Evolutionary conservation across 192 early-diverging fungal species (phyloP).

Genomic region (Entomortierella parvispora): DNA sequence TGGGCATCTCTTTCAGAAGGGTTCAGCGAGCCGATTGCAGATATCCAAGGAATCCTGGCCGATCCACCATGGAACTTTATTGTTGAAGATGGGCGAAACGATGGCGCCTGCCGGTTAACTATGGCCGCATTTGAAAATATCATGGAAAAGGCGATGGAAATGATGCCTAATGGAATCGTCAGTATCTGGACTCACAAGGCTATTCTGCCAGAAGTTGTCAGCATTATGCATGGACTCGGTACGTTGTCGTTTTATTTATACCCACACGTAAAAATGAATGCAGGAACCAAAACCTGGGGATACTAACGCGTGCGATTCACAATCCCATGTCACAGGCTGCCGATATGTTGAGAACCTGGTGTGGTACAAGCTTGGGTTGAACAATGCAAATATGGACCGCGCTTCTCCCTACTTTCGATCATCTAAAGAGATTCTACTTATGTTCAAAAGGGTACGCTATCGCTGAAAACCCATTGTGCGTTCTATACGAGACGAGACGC

Average conservation of each 20-base stretch:
- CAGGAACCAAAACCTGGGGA: background rate
- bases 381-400: conserved; percentile 54
- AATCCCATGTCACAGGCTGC: conserved; percentile 41
- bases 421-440: conserved; percentile 65
- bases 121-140: conserved; percentile 52
- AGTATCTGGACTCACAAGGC: conserved; percentile 69
- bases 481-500: too few species aligned
- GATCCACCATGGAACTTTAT: conserved; percentile 71
- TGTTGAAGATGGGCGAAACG: conserved; percentile 57
- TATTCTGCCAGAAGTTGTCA: conserved; percentile 62
- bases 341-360: conserved; percentile 70
- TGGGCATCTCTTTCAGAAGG: conserved; percentile 38
- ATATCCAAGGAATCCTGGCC: conserved; percentile 63
- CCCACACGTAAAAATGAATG: too few species aligned
- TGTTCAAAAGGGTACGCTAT: conserved; percentile 61
- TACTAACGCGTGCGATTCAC: background rate
- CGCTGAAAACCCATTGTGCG: too few species aligned
- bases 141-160: conserved; percentile 53
- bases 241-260: conserved; percentile 1
- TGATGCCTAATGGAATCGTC: conserved; percentile 61
- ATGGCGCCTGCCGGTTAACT: conserved; percentile 54
- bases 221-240: conserved; percentile 63
- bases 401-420: conserved; percentile 62
- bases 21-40: conserved; percentile 25
- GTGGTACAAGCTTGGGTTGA: conserved; percentile 65